Conservation (phyloP, 108 stramenopile genomes). For the Cyclotella sp. region DNA sequence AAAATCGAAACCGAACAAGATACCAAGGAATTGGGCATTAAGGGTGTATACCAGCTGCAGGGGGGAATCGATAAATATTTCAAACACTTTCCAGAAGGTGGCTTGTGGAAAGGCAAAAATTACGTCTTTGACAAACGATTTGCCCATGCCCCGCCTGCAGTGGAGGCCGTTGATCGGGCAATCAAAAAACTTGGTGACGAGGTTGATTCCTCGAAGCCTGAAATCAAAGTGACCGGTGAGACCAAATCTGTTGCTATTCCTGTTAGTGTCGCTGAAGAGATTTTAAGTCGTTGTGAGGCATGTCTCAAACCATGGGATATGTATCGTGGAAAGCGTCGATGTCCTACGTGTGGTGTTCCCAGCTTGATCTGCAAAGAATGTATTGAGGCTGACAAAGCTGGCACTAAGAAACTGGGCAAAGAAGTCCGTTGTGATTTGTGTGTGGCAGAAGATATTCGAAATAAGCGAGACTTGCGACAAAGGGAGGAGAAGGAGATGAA, state of each 20-base stretch:
- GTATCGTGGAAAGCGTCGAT: slow-evolving; percentile 91
- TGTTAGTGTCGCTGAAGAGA: slow-evolving; percentile 38
- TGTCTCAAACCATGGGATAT: slow-evolving; percentile 90
- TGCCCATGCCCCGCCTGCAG: slow-evolving; percentile 78
- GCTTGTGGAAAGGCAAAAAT: slow-evolving; percentile 90
- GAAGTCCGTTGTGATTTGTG: slow-evolving; percentile 69
- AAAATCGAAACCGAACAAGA: slow-evolving; percentile 71
- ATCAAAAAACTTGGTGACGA: slow-evolving; percentile 29
- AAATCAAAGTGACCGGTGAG: slow-evolving; percentile 11
- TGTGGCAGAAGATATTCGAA: slow-evolving; percentile 67
- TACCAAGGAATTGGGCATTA: slow-evolving; percentile 68
- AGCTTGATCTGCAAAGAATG: slow-evolving; percentile 83
- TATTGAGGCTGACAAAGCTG: slow-evolving; percentile 75
- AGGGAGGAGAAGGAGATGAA: slow-evolving; percentile 56
- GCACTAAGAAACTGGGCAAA: slow-evolving; percentile 78
- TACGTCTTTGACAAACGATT: slow-evolving; percentile 94
- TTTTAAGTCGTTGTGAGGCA: slow-evolving; percentile 81
- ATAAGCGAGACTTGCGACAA: slow-evolving; percentile 53
- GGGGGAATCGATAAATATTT: slow-evolving; percentile 93
- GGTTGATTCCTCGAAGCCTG: slow-evolving; percentile 20
- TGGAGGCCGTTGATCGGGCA: slow-evolving; percentile 56
- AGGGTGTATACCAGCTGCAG: slow-evolving; percentile 88
- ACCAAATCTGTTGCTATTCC: slow-evolving; percentile 21
- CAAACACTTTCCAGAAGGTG: slow-evolving; percentile 85
- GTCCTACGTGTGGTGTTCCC: slow-evolving; percentile 92